Evolutionary conservation across 2,329 filamentous ascomycete species (phyloP).

Genomic region (Epichloe sylvatica): DNA sequence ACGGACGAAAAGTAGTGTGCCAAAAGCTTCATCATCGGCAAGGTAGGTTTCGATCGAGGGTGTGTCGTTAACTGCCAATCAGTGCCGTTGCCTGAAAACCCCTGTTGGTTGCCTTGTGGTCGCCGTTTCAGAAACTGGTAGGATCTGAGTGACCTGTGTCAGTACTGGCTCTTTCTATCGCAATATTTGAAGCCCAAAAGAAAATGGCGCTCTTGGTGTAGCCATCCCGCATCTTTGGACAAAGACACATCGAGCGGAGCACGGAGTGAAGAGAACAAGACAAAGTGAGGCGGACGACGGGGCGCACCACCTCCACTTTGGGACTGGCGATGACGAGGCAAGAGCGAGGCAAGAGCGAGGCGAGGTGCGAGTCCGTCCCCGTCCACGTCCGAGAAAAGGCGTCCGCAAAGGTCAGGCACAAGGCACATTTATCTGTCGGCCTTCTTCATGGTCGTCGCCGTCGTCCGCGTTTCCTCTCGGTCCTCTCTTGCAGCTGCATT

Average conservation of each 20-base stretch:
- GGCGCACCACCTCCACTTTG: conserved; percentile 1
- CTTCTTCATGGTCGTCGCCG: neutral
- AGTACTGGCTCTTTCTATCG: neutral
- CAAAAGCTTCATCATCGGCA: neutral
- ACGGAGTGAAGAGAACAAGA: neutral
- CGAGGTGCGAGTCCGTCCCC: neutral
- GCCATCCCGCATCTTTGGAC: neutral
- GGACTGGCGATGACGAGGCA: neutral
- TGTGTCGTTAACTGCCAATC: neutral
- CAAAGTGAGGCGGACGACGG: conserved; percentile 3
- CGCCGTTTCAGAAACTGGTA: neutral
- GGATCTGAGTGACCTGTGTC: neutral
- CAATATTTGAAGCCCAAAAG: neutral
- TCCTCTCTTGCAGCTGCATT: neutral
- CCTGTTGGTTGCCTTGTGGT: conserved; percentile 1
- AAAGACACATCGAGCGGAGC: neutral
- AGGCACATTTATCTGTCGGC: too few species aligned
- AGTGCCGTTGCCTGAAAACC: neutral
- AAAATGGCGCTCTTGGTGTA: neutral
- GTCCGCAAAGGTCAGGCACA: neutral
- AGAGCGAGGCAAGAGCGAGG: neutral
- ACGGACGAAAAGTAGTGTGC: neutral
- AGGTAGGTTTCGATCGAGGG: neutral
- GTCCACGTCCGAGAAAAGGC: neutral
- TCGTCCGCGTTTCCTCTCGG: neutral